A percentile compares a stretch with the other conserved stretches of the same genome.
Evolutionary conservation across 805 yeast genomes (phyloP).

Genomic region (Candida tammaniensis): DNA sequence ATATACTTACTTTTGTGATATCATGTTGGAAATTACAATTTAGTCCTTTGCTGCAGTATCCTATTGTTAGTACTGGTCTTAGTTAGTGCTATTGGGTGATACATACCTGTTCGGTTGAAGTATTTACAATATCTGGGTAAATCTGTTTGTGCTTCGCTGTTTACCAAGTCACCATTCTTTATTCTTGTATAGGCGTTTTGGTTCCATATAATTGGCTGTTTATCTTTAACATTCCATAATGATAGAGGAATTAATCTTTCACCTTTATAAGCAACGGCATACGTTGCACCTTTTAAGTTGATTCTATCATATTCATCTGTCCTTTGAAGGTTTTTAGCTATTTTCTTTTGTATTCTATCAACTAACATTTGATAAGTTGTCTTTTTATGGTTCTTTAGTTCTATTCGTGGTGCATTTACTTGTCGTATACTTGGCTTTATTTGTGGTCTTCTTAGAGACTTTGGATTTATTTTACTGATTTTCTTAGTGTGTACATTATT

Average conservation of each 20-base stretch:
- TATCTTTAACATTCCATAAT: not conserved
- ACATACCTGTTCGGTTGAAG: no score
- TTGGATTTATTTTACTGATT: no score
- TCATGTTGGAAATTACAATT: constrained; percentile 56
- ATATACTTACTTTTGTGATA: constrained; percentile 48
- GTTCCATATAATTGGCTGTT: constrained; percentile 1
- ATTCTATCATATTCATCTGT: constrained; percentile 47
- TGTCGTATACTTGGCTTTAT: no score
- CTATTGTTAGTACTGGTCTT: constrained; percentile 29
- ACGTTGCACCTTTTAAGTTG: constrained; percentile 38
- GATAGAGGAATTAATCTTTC: constrained; percentile 16
- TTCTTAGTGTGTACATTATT: no score
- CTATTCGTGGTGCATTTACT: no score
- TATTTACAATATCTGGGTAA: no score
- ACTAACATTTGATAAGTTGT: not conserved
- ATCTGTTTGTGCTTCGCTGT: no score
- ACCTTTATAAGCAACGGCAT: constrained; percentile 42
- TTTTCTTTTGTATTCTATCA: constrained; percentile 9
- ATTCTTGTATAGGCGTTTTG: no score
- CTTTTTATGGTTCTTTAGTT: no score
- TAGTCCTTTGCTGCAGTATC: constrained; percentile 51
- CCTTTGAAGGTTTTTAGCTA: constrained; percentile 28
- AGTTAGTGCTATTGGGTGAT: no score
- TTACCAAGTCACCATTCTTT: not conserved
- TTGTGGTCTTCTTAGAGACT: no score